Evolutionary conservation across 768 basidiomycete species (phyloP), one percentile per base, ranked within the genome.

Genomic region (Coprinopsis strossmayeri): DNA sequence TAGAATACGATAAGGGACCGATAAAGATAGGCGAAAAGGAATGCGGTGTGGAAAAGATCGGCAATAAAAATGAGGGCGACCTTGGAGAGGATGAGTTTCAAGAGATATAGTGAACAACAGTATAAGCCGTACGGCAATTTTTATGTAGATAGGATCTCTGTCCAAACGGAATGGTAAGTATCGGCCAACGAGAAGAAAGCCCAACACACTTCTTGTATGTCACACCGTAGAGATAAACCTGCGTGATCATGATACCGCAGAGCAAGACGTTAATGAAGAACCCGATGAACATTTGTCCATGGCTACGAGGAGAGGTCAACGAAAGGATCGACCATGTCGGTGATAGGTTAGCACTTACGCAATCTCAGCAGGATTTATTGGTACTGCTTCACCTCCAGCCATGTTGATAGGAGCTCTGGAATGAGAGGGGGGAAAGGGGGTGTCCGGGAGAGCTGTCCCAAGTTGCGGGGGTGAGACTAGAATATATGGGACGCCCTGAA

Each of bases 281-380:
- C n/a, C 74, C 76, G 40, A 77, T 69, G 55, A 77, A 64, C 61
- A 77, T 73, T n/a, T 72, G 73, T 28, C 73, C 72, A 57, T 74
- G 73, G 4, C 77, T 78, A 45, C 23, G 49, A 28, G 24, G 25
- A 52, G 30, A n/a, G 41, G 26, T 24, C 24, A 34, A 44, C 48
- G 28, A 42, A 35, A 34, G 9, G 17, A 21, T 32, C 39, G 25
- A 12, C 17, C 20, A 25, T 7, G 12, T 5, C 34, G 17, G 28
- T 43, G 35, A 20, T 5, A n/a, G 53, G 35, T 34, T 25, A 39
- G 9, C 13, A 57, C 66, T 45, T 50, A 70, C 64, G 64, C 69
- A 37, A 68, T 57, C 52, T 69, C 62, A 34, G 68, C 69, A 10
- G 64, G 65, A 15, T 28, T 21, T 12, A 9, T 17, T 38, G 7